Percentiles rank a stretch among this genome's conserved stretches.
Conservation (phyloP, 257 asterid genomes). For the Nicotiana tomentosiformis region DNA sequence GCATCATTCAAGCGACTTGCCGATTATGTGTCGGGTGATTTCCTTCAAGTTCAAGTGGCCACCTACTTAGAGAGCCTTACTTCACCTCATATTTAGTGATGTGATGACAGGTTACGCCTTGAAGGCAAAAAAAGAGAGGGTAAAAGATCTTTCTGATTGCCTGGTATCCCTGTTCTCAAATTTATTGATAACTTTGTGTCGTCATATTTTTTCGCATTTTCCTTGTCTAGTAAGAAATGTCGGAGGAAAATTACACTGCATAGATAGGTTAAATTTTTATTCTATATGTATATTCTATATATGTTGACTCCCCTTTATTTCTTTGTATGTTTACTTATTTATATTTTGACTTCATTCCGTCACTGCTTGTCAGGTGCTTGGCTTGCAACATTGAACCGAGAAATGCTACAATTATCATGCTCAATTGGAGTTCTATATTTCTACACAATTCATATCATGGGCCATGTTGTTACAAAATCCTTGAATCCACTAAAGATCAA, state of each 20-base stretch:
- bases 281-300: too few species aligned
- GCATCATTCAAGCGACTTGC: slow-evolving; percentile 8
- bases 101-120: background rate
- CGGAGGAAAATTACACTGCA: too few species aligned
- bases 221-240: too few species aligned
- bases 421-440: background rate
- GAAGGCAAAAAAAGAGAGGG: background rate
- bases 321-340: too few species aligned
- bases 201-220: background rate
- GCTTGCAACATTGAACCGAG: too few species aligned
- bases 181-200: background rate
- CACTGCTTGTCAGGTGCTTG: background rate
- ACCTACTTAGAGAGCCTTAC: slow-evolving; percentile 26
- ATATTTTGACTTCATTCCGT: too few species aligned
- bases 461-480: background rate
- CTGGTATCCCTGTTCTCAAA: background rate
- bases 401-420: background rate
- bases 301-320: too few species aligned
- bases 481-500: background rate
- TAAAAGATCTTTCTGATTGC: background rate
- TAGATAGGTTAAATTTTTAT: too few species aligned
- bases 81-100: slow-evolving; percentile 14
- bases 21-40: background rate
- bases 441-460: background rate
- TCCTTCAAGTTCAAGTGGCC: slow-evolving; percentile 1